Evolutionary conservation across 257 asterid species (phyloP).

Genomic region (Nicotiana knightiana): DNA sequence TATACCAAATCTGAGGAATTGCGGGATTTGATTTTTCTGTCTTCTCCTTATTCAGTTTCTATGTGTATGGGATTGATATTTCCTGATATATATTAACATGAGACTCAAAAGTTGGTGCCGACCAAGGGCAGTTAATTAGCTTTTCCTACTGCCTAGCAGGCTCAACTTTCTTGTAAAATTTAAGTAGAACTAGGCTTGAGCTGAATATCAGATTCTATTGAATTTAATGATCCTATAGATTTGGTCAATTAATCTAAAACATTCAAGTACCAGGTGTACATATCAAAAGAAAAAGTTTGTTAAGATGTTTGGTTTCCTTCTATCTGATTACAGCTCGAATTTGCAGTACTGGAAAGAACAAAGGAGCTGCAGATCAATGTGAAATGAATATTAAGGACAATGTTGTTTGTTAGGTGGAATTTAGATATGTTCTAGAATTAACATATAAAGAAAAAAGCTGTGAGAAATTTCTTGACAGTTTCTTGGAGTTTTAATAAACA

Average conservation of each 20-base stretch:
- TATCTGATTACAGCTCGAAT: not conserved
- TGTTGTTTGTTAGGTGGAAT: not conserved
- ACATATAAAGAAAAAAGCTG: not conserved
- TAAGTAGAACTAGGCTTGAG: not conserved
- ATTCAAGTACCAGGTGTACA: not conserved
- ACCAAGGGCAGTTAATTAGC: not conserved
- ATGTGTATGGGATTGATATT: not conserved
- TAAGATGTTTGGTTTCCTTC: not conserved
- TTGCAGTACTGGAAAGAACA: not conserved
- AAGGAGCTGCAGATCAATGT: not conserved
- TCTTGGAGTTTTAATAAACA: not conserved
- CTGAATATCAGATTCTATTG: not conserved
- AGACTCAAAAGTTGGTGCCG: not conserved
- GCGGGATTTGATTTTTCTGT: not conserved
- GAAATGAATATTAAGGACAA: not conserved
- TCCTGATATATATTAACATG: not conserved
- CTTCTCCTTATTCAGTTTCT: not conserved
- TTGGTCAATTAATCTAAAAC: not conserved
- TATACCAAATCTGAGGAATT: not conserved
- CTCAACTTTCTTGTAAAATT: not conserved
- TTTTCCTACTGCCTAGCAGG: not conserved
- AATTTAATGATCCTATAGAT: not conserved
- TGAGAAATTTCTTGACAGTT: not conserved
- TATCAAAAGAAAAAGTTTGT: not conserved
- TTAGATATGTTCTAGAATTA: not conserved